phyloP scores from a whole-genome alignment of 192 early-diverging fungal species.

The Chytriomyces sp. region DNA sequence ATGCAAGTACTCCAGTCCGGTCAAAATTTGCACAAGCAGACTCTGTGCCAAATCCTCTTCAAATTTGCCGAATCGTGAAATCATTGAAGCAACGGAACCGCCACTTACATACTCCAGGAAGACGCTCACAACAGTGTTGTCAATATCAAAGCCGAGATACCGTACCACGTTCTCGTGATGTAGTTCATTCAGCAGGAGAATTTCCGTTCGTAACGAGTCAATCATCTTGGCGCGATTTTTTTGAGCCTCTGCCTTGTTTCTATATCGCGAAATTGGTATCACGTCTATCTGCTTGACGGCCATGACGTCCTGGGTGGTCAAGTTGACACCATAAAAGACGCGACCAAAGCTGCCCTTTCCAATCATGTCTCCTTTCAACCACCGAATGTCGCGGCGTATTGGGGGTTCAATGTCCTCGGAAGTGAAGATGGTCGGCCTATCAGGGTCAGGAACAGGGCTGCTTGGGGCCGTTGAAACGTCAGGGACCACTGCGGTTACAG shows the following conservation, averaged over 20 bases:
- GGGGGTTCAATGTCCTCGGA: conserved; percentile 21
- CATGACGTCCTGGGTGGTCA: conserved; percentile 77
- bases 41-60: conserved; percentile 74
- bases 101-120: conserved; percentile 95
- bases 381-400: conserved; percentile 38
- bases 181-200: conserved; percentile 68
- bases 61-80: conserved; percentile 82
- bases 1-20: conserved; percentile 88
- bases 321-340: conserved; percentile 87
- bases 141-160: conserved; percentile 79
- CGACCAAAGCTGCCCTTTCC: conserved; percentile 91
- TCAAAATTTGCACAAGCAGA: conserved; percentile 79
- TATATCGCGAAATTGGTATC: conserved; percentile 35
- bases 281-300: conserved; percentile 47
- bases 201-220: conserved; percentile 82
- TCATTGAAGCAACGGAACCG: conserved; percentile 80
- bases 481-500: background rate
- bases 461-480: background rate
- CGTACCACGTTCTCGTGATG: conserved; percentile 90
- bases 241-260: conserved; percentile 45
- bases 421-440: conserved; percentile 1
- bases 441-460: background rate
- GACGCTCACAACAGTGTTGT: conserved; percentile 75
- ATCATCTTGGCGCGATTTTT: conserved; percentile 32
- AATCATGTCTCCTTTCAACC: conserved; percentile 89